Evolutionary conservation across 2,329 filamentous ascomycete species (phyloP), one percentile per base, ranked within the genome.

Genomic region (Westerdykella aurantiaca): DNA sequence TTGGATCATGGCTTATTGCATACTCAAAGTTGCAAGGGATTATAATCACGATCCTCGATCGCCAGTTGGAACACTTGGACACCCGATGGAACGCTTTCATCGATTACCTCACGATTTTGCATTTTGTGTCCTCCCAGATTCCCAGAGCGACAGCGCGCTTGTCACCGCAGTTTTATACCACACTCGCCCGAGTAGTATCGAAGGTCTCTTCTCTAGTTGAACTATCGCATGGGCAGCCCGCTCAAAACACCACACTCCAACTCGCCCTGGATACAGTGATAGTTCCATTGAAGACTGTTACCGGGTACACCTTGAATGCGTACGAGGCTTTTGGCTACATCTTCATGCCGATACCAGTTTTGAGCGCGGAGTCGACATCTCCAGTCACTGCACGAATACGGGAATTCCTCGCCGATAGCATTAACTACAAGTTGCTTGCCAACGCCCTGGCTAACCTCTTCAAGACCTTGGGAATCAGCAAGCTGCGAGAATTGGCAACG

Each of bases 341-440:
- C 23, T 76, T 77, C 50, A 61, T 80, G 42, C 70, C 67, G 0
- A 64, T 50, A 44, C 60, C 44, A 50, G 61, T 53, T 42, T 70
- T 50, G 60, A 69, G 51, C 41, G 53, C 55, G 22, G 52, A 57
- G 39, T 56, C 55, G 0, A 49, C 41, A 6, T 54, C 53, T 10
- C 31, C 57, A 12, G 56, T 60, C 4, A 37, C 52, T 18, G 48
- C 48, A 23, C 55, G 43, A 5, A 58, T 67, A 37, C 56, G 63
- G 18, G 60, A 65, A 39, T 55, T 52, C 17, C 54, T 80, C 31
- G 71, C 74, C 25, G 67, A 69, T 14, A 64, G 66, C 14, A 68
- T 79, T 46, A 75, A 78, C 51, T 76, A 77, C 51, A 75, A 75
- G 46, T 56, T 76, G 53, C 48, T 68, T 59, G 52, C 59, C 38